Conservation (phyloP, 2,329 filamentous ascomycete genomes). For the Pseudogymnoascus pannorum region DNA sequence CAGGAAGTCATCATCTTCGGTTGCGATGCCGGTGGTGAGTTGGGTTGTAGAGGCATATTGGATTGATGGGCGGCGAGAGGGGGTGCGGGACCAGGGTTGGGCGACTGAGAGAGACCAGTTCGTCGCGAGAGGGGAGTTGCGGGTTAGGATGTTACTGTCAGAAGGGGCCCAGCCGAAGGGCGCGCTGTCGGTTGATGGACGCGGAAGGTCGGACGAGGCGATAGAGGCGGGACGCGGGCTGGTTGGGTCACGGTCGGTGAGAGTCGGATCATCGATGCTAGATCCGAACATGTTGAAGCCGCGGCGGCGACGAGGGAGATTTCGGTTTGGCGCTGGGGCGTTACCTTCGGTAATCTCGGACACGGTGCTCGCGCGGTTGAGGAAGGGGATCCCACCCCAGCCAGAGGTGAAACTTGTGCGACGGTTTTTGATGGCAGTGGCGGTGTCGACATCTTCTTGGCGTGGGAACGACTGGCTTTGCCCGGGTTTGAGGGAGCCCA, state of each 20-base stretch:
- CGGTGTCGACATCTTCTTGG: slow-evolving; percentile 49
- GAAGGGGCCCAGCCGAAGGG: slow-evolving; percentile 61
- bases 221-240: slow-evolving; percentile 63
- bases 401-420: slow-evolving; percentile 49
- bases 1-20: slow-evolving; percentile 57
- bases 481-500: slow-evolving; percentile 62
- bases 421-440: slow-evolving; percentile 42
- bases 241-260: slow-evolving; percentile 48
- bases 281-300: slow-evolving; percentile 41
- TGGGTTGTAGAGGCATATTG: slow-evolving; percentile 66
- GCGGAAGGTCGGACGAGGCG: slow-evolving; percentile 61
- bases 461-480: slow-evolving; percentile 74
- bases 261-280: slow-evolving; percentile 37
- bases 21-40: slow-evolving; percentile 53
- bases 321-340: slow-evolving; percentile 26
- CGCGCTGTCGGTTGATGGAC: slow-evolving; percentile 71
- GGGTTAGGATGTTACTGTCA: slow-evolving; percentile 40
- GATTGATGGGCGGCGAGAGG: slow-evolving; percentile 73
- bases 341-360: slow-evolving; percentile 24
- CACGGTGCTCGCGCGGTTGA: slow-evolving; percentile 26
- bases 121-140: slow-evolving; percentile 43
- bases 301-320: slow-evolving; percentile 17
- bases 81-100: slow-evolving; percentile 64
- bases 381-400: slow-evolving; percentile 39
- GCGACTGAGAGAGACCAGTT: slow-evolving; percentile 41